A percentile compares a stretch with the other conserved stretches of the same genome.
Conservation (phyloP, 306 rosid genomes). For the Prunus kanzakura region DNA sequence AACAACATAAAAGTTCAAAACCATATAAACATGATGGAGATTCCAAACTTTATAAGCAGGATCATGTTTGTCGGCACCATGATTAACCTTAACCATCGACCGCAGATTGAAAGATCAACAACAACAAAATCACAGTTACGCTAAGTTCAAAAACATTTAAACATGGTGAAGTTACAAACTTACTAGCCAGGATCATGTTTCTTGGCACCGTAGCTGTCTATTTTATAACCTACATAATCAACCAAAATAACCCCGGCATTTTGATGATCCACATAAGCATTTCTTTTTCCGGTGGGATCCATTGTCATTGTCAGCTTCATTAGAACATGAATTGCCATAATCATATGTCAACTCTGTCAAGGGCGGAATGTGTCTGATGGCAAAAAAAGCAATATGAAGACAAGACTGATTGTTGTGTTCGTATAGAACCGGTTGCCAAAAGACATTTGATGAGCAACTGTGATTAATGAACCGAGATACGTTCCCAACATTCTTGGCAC, state of each 20-base stretch:
- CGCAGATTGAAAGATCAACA: not conserved
- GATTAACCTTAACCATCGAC: not conserved
- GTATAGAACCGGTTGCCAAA: conserved; percentile 63
- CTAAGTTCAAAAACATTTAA: conserved; percentile 16
- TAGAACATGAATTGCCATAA: conserved; percentile 40
- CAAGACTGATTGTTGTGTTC: conserved; percentile 44
- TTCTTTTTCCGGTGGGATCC: conserved; percentile 33
- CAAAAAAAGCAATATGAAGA: conserved; percentile 59
- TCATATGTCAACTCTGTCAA: conserved; percentile 69
- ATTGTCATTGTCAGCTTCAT: conserved; percentile 19
- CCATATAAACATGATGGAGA: not conserved
- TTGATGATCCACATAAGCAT: conserved; percentile 57
- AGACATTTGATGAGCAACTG: conserved; percentile 65
- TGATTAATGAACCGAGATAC: conserved; percentile 71
- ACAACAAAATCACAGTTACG: not conserved
- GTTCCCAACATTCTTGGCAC: conserved; percentile 55
- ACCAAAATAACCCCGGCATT: conserved; percentile 57
- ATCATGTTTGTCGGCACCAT: not conserved
- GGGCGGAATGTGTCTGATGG: conserved; percentile 59
- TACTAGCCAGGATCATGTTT: conserved; percentile 19
- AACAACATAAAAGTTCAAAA: not conserved
- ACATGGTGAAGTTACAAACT: conserved; percentile 19
- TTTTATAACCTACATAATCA: conserved; percentile 27
- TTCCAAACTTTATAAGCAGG: not conserved
- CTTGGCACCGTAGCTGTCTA: conserved; percentile 19